Evolutionary conservation across 1,284 basidiomycete species (phyloP).

Genomic region (Pseudozyma sp.): DNA sequence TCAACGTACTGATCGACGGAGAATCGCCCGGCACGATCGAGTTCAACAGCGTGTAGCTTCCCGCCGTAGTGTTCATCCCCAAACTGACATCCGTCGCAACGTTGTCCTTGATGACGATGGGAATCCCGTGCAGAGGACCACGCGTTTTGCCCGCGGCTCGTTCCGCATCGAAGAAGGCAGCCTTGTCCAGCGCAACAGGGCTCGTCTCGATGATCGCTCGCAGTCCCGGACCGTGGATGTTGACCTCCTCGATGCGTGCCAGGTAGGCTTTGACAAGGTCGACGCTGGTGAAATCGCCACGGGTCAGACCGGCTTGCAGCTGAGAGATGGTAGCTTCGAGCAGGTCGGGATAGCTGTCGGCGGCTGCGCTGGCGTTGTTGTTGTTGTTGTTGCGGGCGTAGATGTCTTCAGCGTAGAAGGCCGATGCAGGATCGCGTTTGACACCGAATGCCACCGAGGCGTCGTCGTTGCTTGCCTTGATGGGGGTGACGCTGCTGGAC

Average conservation of each 20-base stretch:
- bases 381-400: no score
- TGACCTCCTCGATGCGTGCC: constrained; percentile 78
- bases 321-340: constrained; percentile 33
- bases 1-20: constrained; percentile 74
- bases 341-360: constrained; percentile 26
- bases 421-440: neutral
- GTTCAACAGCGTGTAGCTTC: constrained; percentile 71
- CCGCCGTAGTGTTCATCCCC: constrained; percentile 77
- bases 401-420: neutral
- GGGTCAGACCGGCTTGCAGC: constrained; percentile 23
- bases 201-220: constrained; percentile 77
- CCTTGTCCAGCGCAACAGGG: constrained; percentile 73
- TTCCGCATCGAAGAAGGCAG: constrained; percentile 73
- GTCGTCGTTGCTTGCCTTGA: neutral
- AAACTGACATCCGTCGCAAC: constrained; percentile 73
- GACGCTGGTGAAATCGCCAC: constrained; percentile 21
- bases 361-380: no score
- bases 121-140: constrained; percentile 77
- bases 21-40: constrained; percentile 76
- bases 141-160: constrained; percentile 72
- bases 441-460: neutral
- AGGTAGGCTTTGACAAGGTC: constrained; percentile 73
- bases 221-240: constrained; percentile 71
- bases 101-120: constrained; percentile 79
- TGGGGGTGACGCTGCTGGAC: neutral